Evolutionary conservation across 352 stramenopile species (phyloP).

Genomic region (Salisapilia sapeloensis): DNA sequence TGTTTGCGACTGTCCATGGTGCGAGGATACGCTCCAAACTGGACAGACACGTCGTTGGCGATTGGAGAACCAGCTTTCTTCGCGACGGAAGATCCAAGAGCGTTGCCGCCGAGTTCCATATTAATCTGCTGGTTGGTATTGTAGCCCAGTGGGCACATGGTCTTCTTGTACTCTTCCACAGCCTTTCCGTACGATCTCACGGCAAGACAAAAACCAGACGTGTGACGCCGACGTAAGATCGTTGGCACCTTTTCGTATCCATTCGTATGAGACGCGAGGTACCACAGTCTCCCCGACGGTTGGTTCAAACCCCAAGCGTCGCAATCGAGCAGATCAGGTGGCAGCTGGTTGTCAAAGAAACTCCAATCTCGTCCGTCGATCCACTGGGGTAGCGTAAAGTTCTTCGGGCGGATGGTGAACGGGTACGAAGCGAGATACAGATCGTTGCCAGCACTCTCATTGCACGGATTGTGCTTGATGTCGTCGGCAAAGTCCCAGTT

Average conservation of each 20-base stretch:
- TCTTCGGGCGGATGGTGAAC: conserved; percentile 49
- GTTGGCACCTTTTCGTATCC: conserved; percentile 64
- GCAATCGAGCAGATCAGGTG: conserved; percentile 46
- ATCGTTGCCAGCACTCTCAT: conserved; percentile 12
- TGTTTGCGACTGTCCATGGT: conserved; percentile 35
- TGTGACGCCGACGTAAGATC: conserved; percentile 59
- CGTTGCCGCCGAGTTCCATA: conserved; percentile 25
- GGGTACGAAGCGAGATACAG: conserved; percentile 53
- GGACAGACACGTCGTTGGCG: conserved; percentile 11
- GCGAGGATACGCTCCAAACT: conserved; percentile 29
- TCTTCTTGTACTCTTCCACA: conserved; percentile 25
- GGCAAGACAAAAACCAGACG: conserved; percentile 50
- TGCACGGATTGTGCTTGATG: conserved; percentile 57
- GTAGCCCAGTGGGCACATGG: conserved; percentile 36
- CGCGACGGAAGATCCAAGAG: conserved; percentile 28
- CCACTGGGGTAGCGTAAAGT: conserved; percentile 62
- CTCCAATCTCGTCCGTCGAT: conserved; percentile 59
- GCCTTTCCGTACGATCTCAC: conserved; percentile 59
- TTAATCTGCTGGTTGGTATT: conserved; percentile 52
- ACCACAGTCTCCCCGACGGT: conserved; percentile 34
- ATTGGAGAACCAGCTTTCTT: conserved; percentile 11
- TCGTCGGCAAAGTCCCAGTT: conserved; percentile 81
- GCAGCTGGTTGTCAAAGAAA: conserved; percentile 42
- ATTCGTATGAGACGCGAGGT: conserved; percentile 50
- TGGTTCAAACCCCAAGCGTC: conserved; percentile 55